Evolutionary conservation across 768 basidiomycete genomes (phyloP), one percentile per base, ranked within the genome.

Genomic region (Hypholoma fasciculare): DNA sequence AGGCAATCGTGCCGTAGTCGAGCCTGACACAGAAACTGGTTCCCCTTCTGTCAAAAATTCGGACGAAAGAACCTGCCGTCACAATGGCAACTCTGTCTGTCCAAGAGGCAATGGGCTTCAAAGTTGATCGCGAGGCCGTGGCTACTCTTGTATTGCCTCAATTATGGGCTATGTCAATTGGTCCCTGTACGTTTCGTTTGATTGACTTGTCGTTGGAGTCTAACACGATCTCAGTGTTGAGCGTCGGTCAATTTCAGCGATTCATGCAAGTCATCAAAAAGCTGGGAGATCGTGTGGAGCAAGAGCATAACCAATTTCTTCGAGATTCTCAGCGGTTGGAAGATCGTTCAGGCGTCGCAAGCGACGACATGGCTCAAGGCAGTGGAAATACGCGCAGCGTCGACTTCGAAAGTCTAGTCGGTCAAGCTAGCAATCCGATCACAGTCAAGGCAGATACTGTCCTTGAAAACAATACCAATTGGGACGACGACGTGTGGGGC

Each of bases 141-240:
- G 93, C 93, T 2, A 92, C 89, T 0, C 78, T 94, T 43, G 91
- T 96, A 30, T 76, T 96, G 12, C 94, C 94, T 8, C 94, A 96
- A 77, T 74, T 96, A 26, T 99, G 97, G 97, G 79, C 89, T 3
- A 98, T 99, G 95, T 95, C 92, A 3, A 96, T 98, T 77, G 96
- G 94, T 23, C 96, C 96, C 54, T 70, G 93, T 94, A 68, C 66
- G 90, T 81, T 7, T 9, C 58, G 44, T 11, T 44, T 23, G 7
- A 6, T 9, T 39, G 9, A 30, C 52, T 27, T 37, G 13, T 49
- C 17, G 50, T 46, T 16, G 3, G 49, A 54, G 42, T 60, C 57
- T 61, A 48, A 59, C 51, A 27, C 4, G 16, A 43, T 36, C 8
- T 17, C 61, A 91, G 90, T 93, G 37, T 67, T 93, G n/a, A 93